These are phyloP conservation scores for Boletus rubroflammeus DNA, from an alignment of 768 basidiomycete genomes.

Conservation along the genomic window DNA sequence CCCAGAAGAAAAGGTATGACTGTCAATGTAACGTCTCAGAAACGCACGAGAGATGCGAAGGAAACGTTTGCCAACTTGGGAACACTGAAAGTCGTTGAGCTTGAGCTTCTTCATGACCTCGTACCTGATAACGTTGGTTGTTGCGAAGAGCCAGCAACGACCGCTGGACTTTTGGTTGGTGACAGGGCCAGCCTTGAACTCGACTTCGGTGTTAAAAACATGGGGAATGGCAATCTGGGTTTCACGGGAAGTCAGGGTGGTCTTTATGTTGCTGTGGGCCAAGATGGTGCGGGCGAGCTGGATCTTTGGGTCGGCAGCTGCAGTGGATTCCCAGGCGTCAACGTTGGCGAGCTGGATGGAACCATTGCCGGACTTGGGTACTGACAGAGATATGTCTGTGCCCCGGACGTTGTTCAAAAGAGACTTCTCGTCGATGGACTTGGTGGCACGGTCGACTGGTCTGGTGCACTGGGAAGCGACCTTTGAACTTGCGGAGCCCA, in stretches of 20 bases:
- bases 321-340: conserved; percentile 62
- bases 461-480: conserved; percentile 15
- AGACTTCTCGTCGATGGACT: conserved; percentile 28
- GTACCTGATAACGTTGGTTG: conserved; percentile 82
- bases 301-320: conserved; percentile 53
- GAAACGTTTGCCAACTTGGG: conserved; percentile 52
- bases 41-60: neutral
- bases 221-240: conserved; percentile 63
- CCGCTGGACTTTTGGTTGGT: conserved; percentile 88
- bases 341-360: conserved; percentile 57
- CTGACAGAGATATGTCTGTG: neutral
- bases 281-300: conserved; percentile 77
- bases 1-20: conserved; percentile 94
- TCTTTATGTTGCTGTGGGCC: conserved; percentile 61
- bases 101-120: conserved; percentile 82
- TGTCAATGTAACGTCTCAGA: conserved; percentile 27
- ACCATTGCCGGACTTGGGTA: conserved; percentile 51
- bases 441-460: conserved; percentile 17
- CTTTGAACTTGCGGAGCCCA: conserved; percentile 28
- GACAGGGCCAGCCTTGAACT: conserved; percentile 78
- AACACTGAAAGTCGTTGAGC: conserved; percentile 86
- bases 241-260: conserved; percentile 59
- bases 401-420: neutral
- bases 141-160: conserved; percentile 94
- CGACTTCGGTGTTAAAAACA: conserved; percentile 79